These are phyloP conservation scores for Chalciporus sphaerocephalus DNA, from an alignment of 768 basidiomycete genomes.

Conservation along the genomic window DNA sequence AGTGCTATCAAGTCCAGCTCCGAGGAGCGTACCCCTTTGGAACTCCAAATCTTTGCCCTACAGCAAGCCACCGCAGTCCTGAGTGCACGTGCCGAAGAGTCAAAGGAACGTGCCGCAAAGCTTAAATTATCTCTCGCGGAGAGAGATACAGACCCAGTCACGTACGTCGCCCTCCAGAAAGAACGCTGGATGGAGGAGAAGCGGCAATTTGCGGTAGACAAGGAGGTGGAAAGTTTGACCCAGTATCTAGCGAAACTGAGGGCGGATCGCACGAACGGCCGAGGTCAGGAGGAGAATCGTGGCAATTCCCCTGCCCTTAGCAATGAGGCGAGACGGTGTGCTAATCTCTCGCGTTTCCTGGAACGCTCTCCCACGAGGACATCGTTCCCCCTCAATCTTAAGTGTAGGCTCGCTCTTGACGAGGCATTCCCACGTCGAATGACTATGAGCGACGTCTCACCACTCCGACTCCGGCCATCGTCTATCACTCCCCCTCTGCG, in stretches of 20 bases:
- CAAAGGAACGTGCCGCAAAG: constrained; percentile 39
- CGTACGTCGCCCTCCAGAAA: constrained; percentile 38
- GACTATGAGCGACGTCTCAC: constrained; percentile 33
- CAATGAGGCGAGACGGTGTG: constrained; percentile 28
- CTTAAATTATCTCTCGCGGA: constrained; percentile 38
- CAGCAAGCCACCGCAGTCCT: constrained; percentile 42
- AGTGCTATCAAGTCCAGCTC: constrained; percentile 33
- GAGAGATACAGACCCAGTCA: constrained; percentile 36
- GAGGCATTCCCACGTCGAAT: constrained; percentile 32
- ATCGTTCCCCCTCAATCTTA: constrained; percentile 31
- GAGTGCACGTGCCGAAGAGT: constrained; percentile 42
- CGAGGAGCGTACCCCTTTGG: constrained; percentile 34
- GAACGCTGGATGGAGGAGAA: constrained; percentile 52
- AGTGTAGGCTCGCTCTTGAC: constrained; percentile 28
- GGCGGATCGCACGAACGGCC: constrained; percentile 23
- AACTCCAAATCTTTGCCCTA: constrained; percentile 47
- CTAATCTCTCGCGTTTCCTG: constrained; percentile 40
- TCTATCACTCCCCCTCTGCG: constrained; percentile 24
- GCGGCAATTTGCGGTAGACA: constrained; percentile 34
- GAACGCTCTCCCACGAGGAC: constrained; percentile 32
- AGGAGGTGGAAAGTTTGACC: constrained; percentile 35
- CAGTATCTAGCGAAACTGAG: constrained; percentile 33
- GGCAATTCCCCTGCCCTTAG: constrained; percentile 10
- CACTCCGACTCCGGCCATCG: constrained; percentile 33
- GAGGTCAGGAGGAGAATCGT: constrained; percentile 17